Conservation (phyloP, 176 grass and related monocot genomes). For the Raddia guianensis region DNA sequence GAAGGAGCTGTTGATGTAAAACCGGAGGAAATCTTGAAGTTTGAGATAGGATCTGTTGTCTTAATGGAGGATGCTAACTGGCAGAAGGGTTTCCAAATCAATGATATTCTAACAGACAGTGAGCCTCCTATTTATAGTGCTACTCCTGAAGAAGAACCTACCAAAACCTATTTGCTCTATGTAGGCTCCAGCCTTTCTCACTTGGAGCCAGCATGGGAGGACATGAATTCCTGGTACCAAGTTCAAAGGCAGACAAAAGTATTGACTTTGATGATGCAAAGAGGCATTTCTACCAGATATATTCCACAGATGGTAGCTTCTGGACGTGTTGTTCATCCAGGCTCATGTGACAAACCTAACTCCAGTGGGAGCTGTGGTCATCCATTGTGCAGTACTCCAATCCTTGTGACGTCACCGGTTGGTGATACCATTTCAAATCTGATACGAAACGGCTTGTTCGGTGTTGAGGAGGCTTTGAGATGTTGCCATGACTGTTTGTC, state of each 20-base stretch:
- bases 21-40: slow-evolving; percentile 72
- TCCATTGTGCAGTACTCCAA: slow-evolving; percentile 85
- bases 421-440: slow-evolving; percentile 87
- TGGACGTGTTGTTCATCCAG: slow-evolving; percentile 68
- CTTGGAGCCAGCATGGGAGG: slow-evolving; percentile 88
- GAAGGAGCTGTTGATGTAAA: slow-evolving; percentile 57
- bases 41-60: slow-evolving; percentile 79
- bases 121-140: slow-evolving; percentile 77
- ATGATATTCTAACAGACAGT: slow-evolving; percentile 68
- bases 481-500: slow-evolving; percentile 97
- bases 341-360: slow-evolving; percentile 70
- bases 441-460: slow-evolving; percentile 82
- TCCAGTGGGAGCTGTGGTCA: slow-evolving; percentile 73
- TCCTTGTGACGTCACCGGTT: slow-evolving; percentile 82
- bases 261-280: slow-evolving; percentile 83
- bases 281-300: slow-evolving; percentile 81
- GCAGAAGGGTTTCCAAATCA: slow-evolving; percentile 78
- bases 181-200: slow-evolving; percentile 87
- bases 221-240: slow-evolving; percentile 97
- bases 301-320: slow-evolving; percentile 79
- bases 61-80: slow-evolving; percentile 73
- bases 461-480: slow-evolving; percentile 86
- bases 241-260: slow-evolving; percentile 93
- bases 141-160: slow-evolving; percentile 67
- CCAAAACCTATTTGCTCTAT: slow-evolving; percentile 67